Evolutionary conservation across 345 rosid genomes (phyloP).

Genomic region (Citrus cavaleriei): DNA sequence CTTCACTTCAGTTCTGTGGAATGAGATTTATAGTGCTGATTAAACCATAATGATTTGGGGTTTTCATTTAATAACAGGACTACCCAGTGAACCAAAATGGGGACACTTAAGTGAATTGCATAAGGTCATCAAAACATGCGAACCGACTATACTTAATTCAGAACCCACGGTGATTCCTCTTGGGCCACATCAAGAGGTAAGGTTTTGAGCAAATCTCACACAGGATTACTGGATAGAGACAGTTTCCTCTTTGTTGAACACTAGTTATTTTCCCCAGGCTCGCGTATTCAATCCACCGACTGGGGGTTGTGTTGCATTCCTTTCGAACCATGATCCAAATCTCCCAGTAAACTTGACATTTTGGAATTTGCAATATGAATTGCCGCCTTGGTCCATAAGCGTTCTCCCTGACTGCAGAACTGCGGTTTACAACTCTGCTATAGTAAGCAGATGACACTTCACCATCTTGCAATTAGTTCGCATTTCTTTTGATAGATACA

Average conservation of each 20-base stretch:
- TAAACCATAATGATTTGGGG: background rate
- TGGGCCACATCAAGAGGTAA: constrained; percentile 75
- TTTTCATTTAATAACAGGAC: constrained; percentile 36
- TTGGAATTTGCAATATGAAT: constrained; percentile 48
- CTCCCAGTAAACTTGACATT: constrained; percentile 43
- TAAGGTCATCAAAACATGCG: constrained; percentile 71
- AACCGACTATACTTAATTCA: constrained; percentile 68
- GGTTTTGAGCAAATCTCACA: background rate
- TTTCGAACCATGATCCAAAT: constrained; percentile 56
- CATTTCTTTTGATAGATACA: background rate
- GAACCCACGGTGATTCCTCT: constrained; percentile 52
- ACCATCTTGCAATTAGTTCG: background rate
- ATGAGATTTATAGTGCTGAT: background rate
- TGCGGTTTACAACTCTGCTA: constrained; percentile 72
- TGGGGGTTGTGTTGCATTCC: constrained; percentile 71
- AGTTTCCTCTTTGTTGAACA: background rate
- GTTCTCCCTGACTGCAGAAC: constrained; percentile 88
- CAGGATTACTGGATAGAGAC: background rate
- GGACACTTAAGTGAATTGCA: constrained; percentile 90
- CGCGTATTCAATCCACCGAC: constrained; percentile 53
- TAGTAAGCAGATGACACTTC: constrained; percentile 34
- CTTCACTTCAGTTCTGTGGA: background rate
- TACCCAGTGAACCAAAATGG: constrained; percentile 75
- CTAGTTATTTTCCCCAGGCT: constrained; percentile 41
- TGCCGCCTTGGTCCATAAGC: constrained; percentile 90